These are phyloP conservation scores for Castanea sativa DNA, from an alignment of 306 rosid species.

Conservation along the genomic window DNA sequence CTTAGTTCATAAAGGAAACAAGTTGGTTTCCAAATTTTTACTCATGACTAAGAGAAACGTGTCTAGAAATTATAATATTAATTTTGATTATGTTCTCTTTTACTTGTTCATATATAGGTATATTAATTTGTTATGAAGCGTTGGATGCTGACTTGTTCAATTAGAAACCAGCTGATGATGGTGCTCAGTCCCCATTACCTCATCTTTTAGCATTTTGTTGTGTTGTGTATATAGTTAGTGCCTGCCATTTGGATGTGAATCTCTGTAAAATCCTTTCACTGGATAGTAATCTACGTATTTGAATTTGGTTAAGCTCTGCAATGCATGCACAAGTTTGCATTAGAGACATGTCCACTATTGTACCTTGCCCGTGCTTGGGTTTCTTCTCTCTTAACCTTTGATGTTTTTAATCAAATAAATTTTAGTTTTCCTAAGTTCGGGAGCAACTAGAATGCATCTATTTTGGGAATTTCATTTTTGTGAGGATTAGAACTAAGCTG, in stretches of 20 bases:
- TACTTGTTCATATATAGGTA: neutral
- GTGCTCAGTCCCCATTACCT: too few species aligned
- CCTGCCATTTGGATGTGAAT: neutral
- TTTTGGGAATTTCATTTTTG: neutral
- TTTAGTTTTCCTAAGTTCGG: neutral
- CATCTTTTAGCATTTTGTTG: too few species aligned
- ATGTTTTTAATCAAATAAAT: neutral
- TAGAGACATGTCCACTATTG: neutral
- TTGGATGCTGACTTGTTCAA: neutral
- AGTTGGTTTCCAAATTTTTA: neutral
- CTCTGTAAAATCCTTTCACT: neutral
- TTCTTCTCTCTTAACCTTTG: neutral
- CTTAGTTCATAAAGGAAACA: neutral
- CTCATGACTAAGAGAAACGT: neutral
- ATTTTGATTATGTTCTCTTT: neutral
- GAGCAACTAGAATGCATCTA: neutral
- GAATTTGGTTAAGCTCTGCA: neutral
- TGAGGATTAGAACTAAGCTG: neutral
- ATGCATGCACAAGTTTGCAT: neutral
- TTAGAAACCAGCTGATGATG: neutral
- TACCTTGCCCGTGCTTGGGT: neutral
- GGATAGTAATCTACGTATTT: neutral
- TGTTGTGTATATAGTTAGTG: neutral
- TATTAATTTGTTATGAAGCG: neutral
- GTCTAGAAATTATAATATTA: neutral